These are phyloP conservation scores for Allium cepa DNA, from an alignment of 106 monocot species.

Conservation along the genomic window DNA sequence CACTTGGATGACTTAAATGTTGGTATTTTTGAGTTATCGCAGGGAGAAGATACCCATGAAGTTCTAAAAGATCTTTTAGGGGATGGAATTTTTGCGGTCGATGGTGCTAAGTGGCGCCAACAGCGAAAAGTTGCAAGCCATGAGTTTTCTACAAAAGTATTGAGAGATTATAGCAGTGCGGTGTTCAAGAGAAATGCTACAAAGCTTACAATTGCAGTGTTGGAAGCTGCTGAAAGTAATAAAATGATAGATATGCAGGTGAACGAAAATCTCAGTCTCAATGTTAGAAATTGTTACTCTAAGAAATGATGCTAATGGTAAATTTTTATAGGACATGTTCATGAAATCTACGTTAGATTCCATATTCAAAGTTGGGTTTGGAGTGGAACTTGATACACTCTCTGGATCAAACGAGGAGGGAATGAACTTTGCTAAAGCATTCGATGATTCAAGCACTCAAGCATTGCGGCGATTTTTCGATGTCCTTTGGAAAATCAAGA, in stretches of 20 bases:
- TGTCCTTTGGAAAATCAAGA: constrained; percentile 8
- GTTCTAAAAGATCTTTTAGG: constrained; percentile 2
- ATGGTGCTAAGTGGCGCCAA: constrained; percentile 16
- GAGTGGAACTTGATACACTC: constrained; percentile 13
- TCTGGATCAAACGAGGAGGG: not conserved
- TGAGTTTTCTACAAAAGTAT: constrained; percentile 12
- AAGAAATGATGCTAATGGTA: not conserved
- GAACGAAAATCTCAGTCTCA: not conserved
- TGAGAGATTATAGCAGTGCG: constrained; percentile 6
- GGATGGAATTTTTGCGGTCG: constrained; percentile 10
- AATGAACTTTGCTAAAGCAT: not conserved
- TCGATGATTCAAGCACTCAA: constrained; percentile 3
- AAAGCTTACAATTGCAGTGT: constrained; percentile 3
- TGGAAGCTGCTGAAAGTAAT: not conserved
- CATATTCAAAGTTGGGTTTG: constrained; percentile 16
- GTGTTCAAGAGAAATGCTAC: constrained; percentile 17
- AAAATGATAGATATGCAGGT: constrained; percentile 20
- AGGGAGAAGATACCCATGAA: not conserved
- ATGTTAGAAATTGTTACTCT: not conserved
- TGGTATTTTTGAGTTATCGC: not conserved
- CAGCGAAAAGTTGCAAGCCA: constrained; percentile 15
- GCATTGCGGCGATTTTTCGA: not conserved
- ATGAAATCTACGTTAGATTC: constrained; percentile 15
- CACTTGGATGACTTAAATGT: no score
- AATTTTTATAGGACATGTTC: constrained; percentile 7